Evolutionary conservation across 495 filamentous ascomycete species (phyloP).

Genomic region (Aeminium ludgeri): DNA sequence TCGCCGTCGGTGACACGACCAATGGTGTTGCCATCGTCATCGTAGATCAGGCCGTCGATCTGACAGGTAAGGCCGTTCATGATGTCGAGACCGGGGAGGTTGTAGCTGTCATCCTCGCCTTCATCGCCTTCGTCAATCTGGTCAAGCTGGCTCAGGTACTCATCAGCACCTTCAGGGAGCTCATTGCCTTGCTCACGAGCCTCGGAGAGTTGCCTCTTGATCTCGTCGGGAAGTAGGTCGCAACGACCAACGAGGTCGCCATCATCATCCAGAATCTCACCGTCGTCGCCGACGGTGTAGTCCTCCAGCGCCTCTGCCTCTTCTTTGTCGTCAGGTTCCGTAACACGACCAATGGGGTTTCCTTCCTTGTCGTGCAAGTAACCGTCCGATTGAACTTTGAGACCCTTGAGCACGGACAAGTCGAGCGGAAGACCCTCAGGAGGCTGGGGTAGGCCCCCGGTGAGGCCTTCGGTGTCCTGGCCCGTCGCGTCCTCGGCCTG

Average conservation of each 20-base stretch:
- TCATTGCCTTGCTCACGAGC: conserved; percentile 19
- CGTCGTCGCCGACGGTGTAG: conserved; percentile 41
- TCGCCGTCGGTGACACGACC: conserved; percentile 26
- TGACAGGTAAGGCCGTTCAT: conserved; percentile 25
- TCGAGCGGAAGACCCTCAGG: conserved; percentile 24
- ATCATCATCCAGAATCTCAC: conserved; percentile 47
- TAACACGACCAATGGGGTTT: conserved; percentile 38
- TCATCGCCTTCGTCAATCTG: conserved; percentile 10
- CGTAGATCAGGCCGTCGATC: conserved; percentile 24
- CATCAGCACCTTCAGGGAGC: conserved; percentile 17
- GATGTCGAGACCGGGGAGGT: conserved; percentile 24
- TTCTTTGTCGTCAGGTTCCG: conserved; percentile 36
- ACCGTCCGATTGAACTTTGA: conserved; percentile 41
- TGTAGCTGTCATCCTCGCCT: conserved; percentile 14
- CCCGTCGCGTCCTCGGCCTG: conserved; percentile 20
- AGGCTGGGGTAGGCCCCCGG: conserved; percentile 24
- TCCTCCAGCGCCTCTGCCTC: conserved; percentile 41
- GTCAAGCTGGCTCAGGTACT: conserved; percentile 11
- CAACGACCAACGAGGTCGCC: conserved; percentile 44
- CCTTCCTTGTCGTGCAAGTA: conserved; percentile 38
- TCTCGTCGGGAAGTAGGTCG: conserved; percentile 33
- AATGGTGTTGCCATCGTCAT: conserved; percentile 28
- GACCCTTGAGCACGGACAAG: conserved; percentile 37
- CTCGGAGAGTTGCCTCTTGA: conserved; percentile 21
- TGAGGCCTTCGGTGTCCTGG: conserved; percentile 26